phyloP scores from a whole-genome alignment of 1,284 basidiomycete genomes.

The Ceratobasidium sp. region DNA sequence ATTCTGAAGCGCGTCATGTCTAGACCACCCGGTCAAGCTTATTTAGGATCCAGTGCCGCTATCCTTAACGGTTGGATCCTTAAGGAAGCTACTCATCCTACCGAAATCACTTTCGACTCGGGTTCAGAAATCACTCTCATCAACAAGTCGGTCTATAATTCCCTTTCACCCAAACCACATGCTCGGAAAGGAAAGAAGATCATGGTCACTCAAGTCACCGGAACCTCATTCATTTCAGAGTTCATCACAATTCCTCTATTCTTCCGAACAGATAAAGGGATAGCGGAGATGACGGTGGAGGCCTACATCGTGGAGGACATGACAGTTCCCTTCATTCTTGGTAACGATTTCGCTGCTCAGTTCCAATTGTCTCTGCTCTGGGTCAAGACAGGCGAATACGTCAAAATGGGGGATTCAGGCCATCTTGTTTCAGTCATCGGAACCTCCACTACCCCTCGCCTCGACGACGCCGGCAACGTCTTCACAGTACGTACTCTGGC shows the following conservation, averaged over 20 bases:
- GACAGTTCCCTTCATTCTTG: slow-evolving; percentile 54
- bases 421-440: slow-evolving; percentile 10
- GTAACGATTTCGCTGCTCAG: slow-evolving; percentile 56
- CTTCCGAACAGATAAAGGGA: slow-evolving; percentile 52
- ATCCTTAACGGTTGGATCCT: slow-evolving; percentile 5
- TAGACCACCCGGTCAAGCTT: slow-evolving; percentile 54
- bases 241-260: slow-evolving; percentile 53
- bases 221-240: slow-evolving; percentile 52
- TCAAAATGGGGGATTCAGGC: slow-evolving; percentile 54
- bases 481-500: background rate
- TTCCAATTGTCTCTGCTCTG: slow-evolving; percentile 54
- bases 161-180: slow-evolving; percentile 37
- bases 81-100: background rate
- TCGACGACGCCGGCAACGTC: slow-evolving; percentile 20
- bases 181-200: slow-evolving; percentile 42
- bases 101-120: slow-evolving; percentile 26
- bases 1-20: slow-evolving; percentile 50
- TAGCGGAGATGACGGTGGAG: slow-evolving; percentile 53
- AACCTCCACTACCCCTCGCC: background rate
- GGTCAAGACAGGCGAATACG: slow-evolving; percentile 49
- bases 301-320: slow-evolving; percentile 54
- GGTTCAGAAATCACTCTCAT: slow-evolving; percentile 49
- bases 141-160: slow-evolving; percentile 7
- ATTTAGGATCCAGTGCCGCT: slow-evolving; percentile 47
- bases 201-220: slow-evolving; percentile 52